Percentiles rank a stretch among this genome's conserved stretches.
These are phyloP conservation scores for Venturia nashicola DNA, from an alignment of 2,329 filamentous ascomycete species.

Conservation along the genomic window DNA sequence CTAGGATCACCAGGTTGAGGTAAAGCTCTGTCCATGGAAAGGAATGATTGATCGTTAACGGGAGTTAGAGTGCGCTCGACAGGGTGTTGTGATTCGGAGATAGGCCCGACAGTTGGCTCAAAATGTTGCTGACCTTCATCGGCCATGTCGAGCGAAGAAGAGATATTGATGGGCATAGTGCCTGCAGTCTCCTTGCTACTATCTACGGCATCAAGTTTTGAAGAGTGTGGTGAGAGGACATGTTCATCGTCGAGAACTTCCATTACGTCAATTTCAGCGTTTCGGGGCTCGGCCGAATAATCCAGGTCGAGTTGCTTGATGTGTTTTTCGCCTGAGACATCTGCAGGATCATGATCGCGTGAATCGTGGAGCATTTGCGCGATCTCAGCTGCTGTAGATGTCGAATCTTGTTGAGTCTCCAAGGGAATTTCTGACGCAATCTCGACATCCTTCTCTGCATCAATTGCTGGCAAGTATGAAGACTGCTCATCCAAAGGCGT, in stretches of 20 bases:
- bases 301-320: background rate
- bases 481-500: background rate
- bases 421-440: background rate
- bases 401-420: background rate
- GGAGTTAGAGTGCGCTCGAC: background rate
- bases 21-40: background rate
- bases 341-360: background rate
- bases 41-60: background rate
- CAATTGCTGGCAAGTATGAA: background rate
- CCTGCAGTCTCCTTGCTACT: background rate
- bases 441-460: background rate
- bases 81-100: background rate
- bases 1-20: background rate
- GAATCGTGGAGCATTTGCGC: background rate
- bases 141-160: background rate
- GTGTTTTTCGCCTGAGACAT: background rate
- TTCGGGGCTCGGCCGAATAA: background rate
- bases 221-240: background rate
- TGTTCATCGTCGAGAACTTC: background rate
- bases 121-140: background rate
- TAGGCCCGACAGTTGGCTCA: background rate
- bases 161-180: background rate
- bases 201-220: background rate
- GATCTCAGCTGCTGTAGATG: constrained; percentile 5
- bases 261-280: background rate